phyloP scores from a whole-genome alignment of 148 eudicot species.

The Nepenthes gracilis region DNA sequence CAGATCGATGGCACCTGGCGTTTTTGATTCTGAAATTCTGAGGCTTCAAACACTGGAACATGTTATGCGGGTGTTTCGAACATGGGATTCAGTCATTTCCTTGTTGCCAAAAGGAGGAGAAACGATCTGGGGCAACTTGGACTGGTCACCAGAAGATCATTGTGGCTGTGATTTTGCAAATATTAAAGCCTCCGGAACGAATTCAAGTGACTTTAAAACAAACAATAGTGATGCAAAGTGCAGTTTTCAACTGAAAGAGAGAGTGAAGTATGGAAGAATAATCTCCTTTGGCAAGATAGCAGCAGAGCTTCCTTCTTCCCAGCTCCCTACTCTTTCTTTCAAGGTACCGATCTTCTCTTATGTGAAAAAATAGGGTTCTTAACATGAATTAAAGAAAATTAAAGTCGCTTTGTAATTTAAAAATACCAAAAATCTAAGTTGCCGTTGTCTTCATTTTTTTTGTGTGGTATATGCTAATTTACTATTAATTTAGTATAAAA shows the following conservation, averaged over 20 bases:
- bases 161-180: slow-evolving; percentile 21
- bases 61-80: slow-evolving; percentile 43
- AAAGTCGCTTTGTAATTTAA: too few relatives aligned
- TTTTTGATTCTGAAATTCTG: slow-evolving; percentile 37
- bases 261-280: slow-evolving; percentile 38
- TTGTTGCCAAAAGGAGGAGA: slow-evolving; percentile 68
- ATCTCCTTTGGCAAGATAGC: slow-evolving; percentile 49
- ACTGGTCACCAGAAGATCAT: slow-evolving; percentile 58
- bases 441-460: too few relatives aligned
- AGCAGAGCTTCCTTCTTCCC: slow-evolving; percentile 35
- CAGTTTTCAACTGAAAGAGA: slow-evolving; percentile 19
- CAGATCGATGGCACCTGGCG: slow-evolving; percentile 60
- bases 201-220: slow-evolving; percentile 9
- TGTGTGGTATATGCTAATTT: too few relatives aligned
- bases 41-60: slow-evolving; percentile 51
- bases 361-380: neutral
- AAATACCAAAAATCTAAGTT: too few relatives aligned
- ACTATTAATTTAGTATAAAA: too few relatives aligned
- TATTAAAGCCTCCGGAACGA: slow-evolving; percentile 8
- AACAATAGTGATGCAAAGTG: slow-evolving; percentile 19
- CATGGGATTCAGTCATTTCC: slow-evolving; percentile 58
- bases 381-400: too few relatives aligned
- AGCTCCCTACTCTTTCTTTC: slow-evolving; percentile 18
- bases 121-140: slow-evolving; percentile 52
- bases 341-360: slow-evolving; percentile 17